phyloP scores from a whole-genome alignment of 2,329 filamentous ascomycete genomes.

The Microdochium bolleyi region DNA sequence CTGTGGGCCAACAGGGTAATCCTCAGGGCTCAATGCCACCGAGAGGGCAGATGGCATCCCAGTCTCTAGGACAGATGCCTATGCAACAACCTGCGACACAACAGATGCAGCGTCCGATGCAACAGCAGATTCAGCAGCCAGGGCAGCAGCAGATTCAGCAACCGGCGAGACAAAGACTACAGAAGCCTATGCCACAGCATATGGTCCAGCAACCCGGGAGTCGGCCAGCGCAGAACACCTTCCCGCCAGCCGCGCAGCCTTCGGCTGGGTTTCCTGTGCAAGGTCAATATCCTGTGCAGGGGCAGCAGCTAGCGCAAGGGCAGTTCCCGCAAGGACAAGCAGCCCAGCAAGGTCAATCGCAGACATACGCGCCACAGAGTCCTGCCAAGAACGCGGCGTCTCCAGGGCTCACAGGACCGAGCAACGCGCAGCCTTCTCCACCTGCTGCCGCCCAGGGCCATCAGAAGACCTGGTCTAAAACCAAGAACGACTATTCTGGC shows the following conservation, averaged over 20 bases:
- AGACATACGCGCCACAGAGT: neutral
- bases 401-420: neutral
- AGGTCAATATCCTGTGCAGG: neutral
- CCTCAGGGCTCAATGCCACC: neutral
- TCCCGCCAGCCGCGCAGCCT: neutral
- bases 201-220: neutral
- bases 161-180: neutral
- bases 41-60: neutral
- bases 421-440: neutral
- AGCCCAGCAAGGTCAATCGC: neutral
- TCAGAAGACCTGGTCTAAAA: neutral
- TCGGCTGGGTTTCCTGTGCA: neutral
- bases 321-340: neutral
- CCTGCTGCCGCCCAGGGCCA: neutral
- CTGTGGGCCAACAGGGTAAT: neutral
- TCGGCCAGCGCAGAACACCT: neutral
- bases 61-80: neutral
- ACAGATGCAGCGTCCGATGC: neutral
- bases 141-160: neutral
- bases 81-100: neutral
- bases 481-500: neutral
- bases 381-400: neutral
- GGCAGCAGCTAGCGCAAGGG: neutral
- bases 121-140: neutral
- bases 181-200: neutral